These are phyloP conservation scores for Acanthamoeba culbertsoni DNA, from an alignment of 208 protist genomes.

Conservation along the genomic window DNA sequence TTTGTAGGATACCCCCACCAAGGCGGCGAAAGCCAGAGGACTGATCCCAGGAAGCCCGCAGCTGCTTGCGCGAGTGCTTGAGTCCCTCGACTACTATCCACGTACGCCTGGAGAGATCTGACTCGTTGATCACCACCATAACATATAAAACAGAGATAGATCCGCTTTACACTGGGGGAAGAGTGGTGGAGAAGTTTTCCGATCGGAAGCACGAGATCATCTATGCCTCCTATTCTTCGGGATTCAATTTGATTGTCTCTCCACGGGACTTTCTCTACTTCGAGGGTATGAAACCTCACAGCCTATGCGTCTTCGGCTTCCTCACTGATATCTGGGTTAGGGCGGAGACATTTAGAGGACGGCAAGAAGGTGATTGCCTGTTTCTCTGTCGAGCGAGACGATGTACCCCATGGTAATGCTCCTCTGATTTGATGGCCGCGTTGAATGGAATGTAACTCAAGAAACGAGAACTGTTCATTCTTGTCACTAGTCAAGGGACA, in stretches of 20 bases:
- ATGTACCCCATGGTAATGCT: constrained; percentile 1
- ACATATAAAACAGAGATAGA: constrained; percentile 53
- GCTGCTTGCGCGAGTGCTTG: constrained; percentile 1
- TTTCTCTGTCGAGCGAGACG: constrained; percentile 2
- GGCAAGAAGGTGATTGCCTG: constrained; percentile 14
- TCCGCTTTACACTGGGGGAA: constrained; percentile 25
- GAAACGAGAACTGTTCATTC: not conserved
- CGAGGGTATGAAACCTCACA: not conserved
- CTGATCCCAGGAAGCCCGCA: constrained; percentile 27
- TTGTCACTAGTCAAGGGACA: not conserved
- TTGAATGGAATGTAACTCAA: not conserved
- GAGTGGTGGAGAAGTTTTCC: constrained; percentile 19
- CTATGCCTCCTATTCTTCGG: constrained; percentile 8
- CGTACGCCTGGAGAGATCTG: not conserved
- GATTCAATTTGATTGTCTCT: constrained; percentile 32
- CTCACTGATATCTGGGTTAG: not conserved
- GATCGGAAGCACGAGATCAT: constrained; percentile 38
- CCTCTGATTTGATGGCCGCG: not conserved
- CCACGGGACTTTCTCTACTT: constrained; percentile 34
- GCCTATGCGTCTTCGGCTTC: not conserved
- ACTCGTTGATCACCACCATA: not conserved
- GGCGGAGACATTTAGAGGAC: not conserved
- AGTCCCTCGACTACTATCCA: constrained; percentile 57
- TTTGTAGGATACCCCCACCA: constrained; percentile 20
- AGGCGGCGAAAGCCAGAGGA: constrained; percentile 11